Conservation (phyloP, 2,329 filamentous ascomycete species). For the Aspergillaceae sp. region DNA sequence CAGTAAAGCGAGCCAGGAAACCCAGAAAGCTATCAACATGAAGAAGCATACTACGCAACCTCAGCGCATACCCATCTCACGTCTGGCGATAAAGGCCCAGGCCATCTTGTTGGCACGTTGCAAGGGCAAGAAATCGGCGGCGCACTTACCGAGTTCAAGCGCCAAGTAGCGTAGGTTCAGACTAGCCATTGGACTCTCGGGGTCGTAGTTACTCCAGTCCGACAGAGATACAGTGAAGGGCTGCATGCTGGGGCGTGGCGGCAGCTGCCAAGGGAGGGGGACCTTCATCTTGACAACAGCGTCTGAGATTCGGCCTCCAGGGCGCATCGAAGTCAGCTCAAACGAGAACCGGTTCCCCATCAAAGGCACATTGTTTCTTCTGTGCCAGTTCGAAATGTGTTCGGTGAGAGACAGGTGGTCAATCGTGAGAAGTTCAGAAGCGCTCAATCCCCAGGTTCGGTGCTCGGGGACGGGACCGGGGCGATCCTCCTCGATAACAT, state of each 20-base stretch:
- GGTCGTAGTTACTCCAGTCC: neutral
- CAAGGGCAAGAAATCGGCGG: neutral
- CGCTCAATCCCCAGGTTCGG: neutral
- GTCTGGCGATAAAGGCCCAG: neutral
- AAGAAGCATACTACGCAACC: no score
- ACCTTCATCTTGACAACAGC: neutral
- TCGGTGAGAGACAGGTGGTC: no score
- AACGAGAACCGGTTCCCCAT: neutral
- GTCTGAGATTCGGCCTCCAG: neutral
- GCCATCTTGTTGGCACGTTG: neutral
- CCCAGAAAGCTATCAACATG: no score
- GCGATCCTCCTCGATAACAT: neutral
- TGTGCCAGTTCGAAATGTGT: neutral
- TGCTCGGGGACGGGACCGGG: neutral
- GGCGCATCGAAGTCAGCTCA: neutral
- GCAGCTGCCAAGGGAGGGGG: neutral
- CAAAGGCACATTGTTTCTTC: neutral
- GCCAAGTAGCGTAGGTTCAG: neutral
- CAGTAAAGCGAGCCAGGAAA: no score
- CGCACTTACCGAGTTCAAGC: neutral
- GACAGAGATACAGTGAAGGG: neutral
- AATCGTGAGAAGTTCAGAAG: neutral
- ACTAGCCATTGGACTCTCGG: neutral
- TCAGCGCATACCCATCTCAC: neutral
- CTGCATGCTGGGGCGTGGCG: neutral